Evolutionary conservation across 2,329 filamentous ascomycete species (phyloP).

Genomic region (Hymenotorrendiella dingleyae): DNA sequence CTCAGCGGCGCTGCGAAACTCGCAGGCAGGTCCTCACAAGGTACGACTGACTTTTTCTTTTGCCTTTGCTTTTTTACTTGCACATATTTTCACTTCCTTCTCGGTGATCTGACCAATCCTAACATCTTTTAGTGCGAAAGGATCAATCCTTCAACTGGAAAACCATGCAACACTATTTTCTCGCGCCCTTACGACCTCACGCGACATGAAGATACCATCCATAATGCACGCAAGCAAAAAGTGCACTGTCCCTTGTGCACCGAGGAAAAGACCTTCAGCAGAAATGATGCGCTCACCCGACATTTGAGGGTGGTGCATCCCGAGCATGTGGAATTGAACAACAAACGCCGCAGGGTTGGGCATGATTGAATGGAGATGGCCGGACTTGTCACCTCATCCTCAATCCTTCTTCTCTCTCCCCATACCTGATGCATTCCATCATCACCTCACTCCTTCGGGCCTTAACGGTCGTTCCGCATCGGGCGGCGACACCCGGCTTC

Average conservation of each 20-base stretch:
- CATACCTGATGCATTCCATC: too few relatives aligned
- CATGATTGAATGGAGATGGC: too few relatives aligned
- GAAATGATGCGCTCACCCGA: slow-evolving; percentile 87
- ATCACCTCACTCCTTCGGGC: too few relatives aligned
- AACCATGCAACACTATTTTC: slow-evolving; percentile 91
- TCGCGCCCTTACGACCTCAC: slow-evolving; percentile 95
- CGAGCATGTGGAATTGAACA: slow-evolving; percentile 75
- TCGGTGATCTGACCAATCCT: background rate
- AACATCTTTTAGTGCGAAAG: slow-evolving; percentile 57
- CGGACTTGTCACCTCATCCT: too few relatives aligned
- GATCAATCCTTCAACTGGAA: slow-evolving; percentile 90
- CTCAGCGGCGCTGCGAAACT: slow-evolving; percentile 61
- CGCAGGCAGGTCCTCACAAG: slow-evolving; percentile 86
- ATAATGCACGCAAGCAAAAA: slow-evolving; percentile 91
- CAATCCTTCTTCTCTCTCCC: too few relatives aligned
- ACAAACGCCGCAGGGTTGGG: slow-evolving; percentile 37
- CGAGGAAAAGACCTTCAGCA: slow-evolving; percentile 94
- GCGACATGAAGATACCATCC: slow-evolving; percentile 93
- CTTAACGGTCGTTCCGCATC: too few relatives aligned
- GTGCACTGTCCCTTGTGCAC: slow-evolving; percentile 88
- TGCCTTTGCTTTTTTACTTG: too few relatives aligned
- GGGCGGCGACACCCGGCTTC: too few relatives aligned
- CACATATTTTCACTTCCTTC: background rate
- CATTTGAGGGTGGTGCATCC: slow-evolving; percentile 95
- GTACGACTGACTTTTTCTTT: slow-evolving; percentile 13